Evolutionary conservation across 495 filamentous ascomycete genomes (phyloP), one percentile per base, ranked within the genome.

Genomic region (Hapsidospora chrysogenum): DNA sequence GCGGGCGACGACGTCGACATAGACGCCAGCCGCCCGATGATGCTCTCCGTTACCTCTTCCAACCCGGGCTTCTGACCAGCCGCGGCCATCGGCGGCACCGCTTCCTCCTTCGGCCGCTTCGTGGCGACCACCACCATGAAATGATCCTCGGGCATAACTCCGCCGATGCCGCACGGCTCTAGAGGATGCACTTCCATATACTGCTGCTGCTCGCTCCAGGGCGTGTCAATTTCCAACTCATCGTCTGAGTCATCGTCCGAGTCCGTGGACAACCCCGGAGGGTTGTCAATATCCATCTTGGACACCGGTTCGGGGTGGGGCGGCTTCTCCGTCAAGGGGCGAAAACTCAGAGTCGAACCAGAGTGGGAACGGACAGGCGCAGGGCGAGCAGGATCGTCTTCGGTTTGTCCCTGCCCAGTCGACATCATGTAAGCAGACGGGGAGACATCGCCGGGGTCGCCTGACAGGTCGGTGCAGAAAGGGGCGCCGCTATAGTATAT

Each of bases 401-500:
- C 39, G 31, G 39, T 4, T 31, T 42, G 21, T 9, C 7, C 33
- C 28, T 45, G 45, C 2, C 51, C 55, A 15, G 42, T 51, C 33
- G 54, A 61, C 13, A 49, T 53, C 47, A 59, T 57, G 45, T 53
- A 57, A 1, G 46, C 57, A 36, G 40, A 48, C 30, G 49, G 49
- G 3, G 52, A 66, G 21, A 46, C 41, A 38, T 49, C 58, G 35
- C 47, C 51, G 29, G 57, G 53, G 45, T 81, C 74, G n/a, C 73
- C 68, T 31, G 71, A 79, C 3, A 85, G 62, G 56, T 87, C 81
- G 9, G 74, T 83, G 51, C 71, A 85, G 49, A 86, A 87, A 1
- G 61, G 64, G 4, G 75, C 73, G 17, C 72, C 69, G 36, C 75
- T 78, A 52, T 85, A 87, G 48, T 78, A 87, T 31, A 84, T 78